Evolutionary conservation across 306 rosid species (phyloP).

Genomic region (Aeschynomene evenia): DNA sequence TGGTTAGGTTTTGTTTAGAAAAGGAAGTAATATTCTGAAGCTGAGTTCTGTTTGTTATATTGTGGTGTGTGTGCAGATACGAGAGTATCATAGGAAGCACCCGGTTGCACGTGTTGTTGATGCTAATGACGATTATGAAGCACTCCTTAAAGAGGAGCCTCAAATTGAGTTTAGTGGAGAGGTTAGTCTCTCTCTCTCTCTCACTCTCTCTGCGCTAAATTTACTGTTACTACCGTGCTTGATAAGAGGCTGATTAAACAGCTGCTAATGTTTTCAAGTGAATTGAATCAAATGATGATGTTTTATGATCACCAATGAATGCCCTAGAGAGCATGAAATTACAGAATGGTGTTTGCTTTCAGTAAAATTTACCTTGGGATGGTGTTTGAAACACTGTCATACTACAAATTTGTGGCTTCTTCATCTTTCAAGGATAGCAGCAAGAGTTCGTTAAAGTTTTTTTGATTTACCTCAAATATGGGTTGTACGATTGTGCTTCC

Average conservation of each 20-base stretch:
- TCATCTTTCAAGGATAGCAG: slow-evolving; percentile 5
- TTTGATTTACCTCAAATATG: background rate
- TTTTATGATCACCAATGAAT: background rate
- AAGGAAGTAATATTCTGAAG: background rate
- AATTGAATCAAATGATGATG: background rate
- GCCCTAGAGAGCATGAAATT: background rate
- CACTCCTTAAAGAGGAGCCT: slow-evolving; percentile 83
- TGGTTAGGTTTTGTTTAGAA: background rate
- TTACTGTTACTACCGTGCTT: background rate
- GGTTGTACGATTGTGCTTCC: slow-evolving; percentile 7
- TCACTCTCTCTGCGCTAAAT: background rate
- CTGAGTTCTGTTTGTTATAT: background rate
- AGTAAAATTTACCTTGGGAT: slow-evolving; percentile 3
- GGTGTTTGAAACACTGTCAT: background rate
- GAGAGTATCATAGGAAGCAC: slow-evolving; percentile 95
- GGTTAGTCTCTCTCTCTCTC: slow-evolving; percentile 45
- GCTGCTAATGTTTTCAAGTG: background rate
- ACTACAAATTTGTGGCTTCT: background rate
- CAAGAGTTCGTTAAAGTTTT: background rate
- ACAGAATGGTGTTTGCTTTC: background rate
- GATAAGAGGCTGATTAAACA: background rate
- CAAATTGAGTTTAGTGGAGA: slow-evolving; percentile 93
- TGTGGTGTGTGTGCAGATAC: slow-evolving; percentile 58
- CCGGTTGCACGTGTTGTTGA: slow-evolving; percentile 90
- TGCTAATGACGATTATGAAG: slow-evolving; percentile 70